Evolutionary conservation across 148 eudicot species (phyloP), one percentile per base, ranked within the genome.

Genomic region (Beta vulgaris): DNA sequence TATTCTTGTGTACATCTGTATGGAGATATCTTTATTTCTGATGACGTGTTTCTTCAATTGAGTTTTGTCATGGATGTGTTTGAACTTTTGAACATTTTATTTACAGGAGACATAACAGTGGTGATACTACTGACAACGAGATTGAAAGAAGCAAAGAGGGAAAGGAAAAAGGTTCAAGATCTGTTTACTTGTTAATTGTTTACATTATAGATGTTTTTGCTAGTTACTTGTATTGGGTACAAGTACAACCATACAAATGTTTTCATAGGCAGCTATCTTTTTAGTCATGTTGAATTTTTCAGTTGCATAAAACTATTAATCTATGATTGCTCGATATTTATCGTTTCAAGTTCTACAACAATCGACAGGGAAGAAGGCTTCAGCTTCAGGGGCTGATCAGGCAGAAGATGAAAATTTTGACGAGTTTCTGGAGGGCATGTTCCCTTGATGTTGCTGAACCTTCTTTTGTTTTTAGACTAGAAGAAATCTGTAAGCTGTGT

Each of bases 361-460:
- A 9, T 68, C 77, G 67, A 71, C 81, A 87, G 91, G 81, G 68
- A 83, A 66, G 59, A 67, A 66, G 73, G 78, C 76, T 51, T 74
- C 82, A 51, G 42, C 69, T 21, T 79, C 87, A 44, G 64, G 70
- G 25, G 49, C 29, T 13, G 78, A 68, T 66, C 54, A 69, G 31
- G 81, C 78, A 3, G 90, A 82, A 16, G 86, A 85, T 53, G 91
- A 89, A 69, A 81, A 80, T 69, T 88, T 88, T 71, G 91, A 89
- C 51, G 97, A 87, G 81, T 91, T 82, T 81, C 78, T 91, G 49
- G 86, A 85, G 76, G 98, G 96, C 42, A 91, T 93, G 98, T 93
- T 93, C 73, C 98, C 88, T 71, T 88, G 84, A 90, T 77, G 35
- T 42, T 51, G 72, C 68, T 43, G n/a, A n/a, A n/a, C n/a, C n/a